Percentiles rank a stretch among this genome's conserved stretches.
These are phyloP conservation scores for Mycena venus DNA, from an alignment of 768 basidiomycete genomes.

Conservation along the genomic window DNA sequence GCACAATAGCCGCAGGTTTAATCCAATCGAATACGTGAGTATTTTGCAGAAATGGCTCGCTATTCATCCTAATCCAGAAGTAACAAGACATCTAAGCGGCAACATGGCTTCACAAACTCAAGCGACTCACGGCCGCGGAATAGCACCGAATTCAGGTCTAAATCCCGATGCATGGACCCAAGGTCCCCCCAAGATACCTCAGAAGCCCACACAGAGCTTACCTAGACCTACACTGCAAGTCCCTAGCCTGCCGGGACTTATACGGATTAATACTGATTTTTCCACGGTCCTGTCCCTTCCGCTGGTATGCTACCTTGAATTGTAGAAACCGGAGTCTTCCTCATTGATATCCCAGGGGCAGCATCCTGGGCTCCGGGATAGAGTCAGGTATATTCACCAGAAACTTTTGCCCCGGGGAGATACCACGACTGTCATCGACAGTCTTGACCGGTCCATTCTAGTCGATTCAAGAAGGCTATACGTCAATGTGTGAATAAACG, in stretches of 20 bases:
- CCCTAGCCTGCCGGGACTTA: too few species aligned
- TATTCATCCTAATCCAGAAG: not conserved
- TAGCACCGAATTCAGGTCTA: too few species aligned
- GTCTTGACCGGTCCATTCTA: slow-evolving; percentile 73
- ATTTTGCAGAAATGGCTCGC: not conserved
- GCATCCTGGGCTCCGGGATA: slow-evolving; percentile 52
- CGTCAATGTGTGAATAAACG: slow-evolving; percentile 62
- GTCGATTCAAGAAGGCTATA: slow-evolving; percentile 74
- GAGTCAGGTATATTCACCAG: slow-evolving; percentile 53
- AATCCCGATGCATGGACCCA: not conserved
- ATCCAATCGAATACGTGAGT: slow-evolving; percentile 24
- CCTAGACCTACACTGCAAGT: slow-evolving; percentile 48
- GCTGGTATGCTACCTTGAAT: not conserved
- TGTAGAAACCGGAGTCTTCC: too few species aligned
- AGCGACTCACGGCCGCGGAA: not conserved
- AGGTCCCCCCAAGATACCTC: not conserved
- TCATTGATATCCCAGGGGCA: slow-evolving; percentile 47
- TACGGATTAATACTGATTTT: not conserved
- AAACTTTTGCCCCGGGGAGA: slow-evolving; percentile 52
- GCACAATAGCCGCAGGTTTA: too few species aligned
- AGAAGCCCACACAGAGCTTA: not conserved
- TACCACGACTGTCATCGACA: slow-evolving; percentile 51
- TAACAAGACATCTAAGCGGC: not conserved
- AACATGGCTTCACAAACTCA: not conserved
- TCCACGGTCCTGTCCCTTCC: slow-evolving; percentile 18